A percentile compares a stretch with the other conserved stretches of the same genome.
These are phyloP conservation scores for Aureobasidium zeae DNA, from an alignment of 2,329 filamentous ascomycete genomes.

Conservation along the genomic window DNA sequence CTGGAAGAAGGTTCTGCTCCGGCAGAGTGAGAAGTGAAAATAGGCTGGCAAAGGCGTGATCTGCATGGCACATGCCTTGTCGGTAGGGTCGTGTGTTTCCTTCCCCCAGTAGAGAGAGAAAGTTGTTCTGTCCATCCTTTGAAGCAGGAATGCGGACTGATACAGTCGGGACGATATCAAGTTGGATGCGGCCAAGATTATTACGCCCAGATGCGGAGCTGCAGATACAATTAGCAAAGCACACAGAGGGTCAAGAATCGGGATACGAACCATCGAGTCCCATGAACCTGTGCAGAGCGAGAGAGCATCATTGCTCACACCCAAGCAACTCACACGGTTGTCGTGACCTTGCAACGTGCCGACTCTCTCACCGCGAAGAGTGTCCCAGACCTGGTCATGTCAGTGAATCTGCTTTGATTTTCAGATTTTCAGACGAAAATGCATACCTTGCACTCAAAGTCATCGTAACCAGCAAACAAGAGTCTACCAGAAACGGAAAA, in stretches of 20 bases:
- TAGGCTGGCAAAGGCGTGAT: conserved; percentile 11
- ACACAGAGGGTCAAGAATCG: background rate
- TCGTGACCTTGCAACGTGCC: conserved; percentile 95
- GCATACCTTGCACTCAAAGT: conserved; percentile 98
- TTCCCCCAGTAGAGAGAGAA: too few species aligned
- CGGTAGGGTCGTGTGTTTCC: conserved; percentile 10
- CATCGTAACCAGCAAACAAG: conserved; percentile 94
- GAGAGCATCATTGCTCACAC: conserved; percentile 97
- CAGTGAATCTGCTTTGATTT: too few species aligned
- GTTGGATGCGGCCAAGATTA: background rate
- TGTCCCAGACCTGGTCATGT: conserved; percentile 76
- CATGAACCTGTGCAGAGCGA: conserved; percentile 98
- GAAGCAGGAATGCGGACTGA: too few species aligned
- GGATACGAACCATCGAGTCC: conserved; percentile 74
- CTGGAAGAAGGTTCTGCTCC: conserved; percentile 8
- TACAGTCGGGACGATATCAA: too few species aligned
- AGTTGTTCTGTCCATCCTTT: too few species aligned
- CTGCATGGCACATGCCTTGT: conserved; percentile 10
- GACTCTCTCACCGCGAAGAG: conserved; percentile 91
- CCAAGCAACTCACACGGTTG: conserved; percentile 96
- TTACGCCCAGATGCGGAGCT: conserved; percentile 47
- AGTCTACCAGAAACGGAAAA: conserved; percentile 94
- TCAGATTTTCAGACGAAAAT: background rate
- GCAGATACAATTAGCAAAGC: conserved; percentile 13
- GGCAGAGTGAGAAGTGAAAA: conserved; percentile 14